Conservation (phyloP, 768 basidiomycete genomes). For the Xerocomellus intermedius region DNA sequence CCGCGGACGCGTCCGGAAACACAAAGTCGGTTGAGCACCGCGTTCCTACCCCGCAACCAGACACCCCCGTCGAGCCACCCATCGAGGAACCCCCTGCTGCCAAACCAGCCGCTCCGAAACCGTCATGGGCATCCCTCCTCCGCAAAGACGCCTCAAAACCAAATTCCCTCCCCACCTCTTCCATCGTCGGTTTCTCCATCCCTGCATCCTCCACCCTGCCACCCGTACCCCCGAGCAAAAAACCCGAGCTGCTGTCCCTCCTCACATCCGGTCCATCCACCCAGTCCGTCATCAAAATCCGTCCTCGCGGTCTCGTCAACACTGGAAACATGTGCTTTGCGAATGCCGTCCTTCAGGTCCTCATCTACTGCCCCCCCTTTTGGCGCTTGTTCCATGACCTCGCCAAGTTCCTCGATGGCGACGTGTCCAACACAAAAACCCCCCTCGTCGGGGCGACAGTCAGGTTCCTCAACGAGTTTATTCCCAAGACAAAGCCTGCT, state of each 20-base stretch:
- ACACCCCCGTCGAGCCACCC: not conserved
- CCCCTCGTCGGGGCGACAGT: constrained; percentile 69
- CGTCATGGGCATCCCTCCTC: constrained; percentile 73
- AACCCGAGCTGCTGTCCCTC: constrained; percentile 53
- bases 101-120: constrained; percentile 47
- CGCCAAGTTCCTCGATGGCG: constrained; percentile 45
- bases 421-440: constrained; percentile 34
- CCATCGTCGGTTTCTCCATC: constrained; percentile 72
- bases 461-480: constrained; percentile 78
- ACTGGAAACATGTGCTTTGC: constrained; percentile 98
- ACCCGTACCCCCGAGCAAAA: constrained; percentile 38
- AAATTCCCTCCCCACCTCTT: constrained; percentile 63
- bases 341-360: constrained; percentile 87
- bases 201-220: constrained; percentile 43
- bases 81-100: not conserved
- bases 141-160: constrained; percentile 43
- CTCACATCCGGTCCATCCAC: constrained; percentile 42
- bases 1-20: constrained; percentile 25
- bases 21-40: constrained; percentile 7
- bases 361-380: constrained; percentile 90
- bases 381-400: constrained; percentile 73
- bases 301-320: constrained; percentile 85
- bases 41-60: constrained; percentile 9
- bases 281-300: constrained; percentile 37
- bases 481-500: constrained; percentile 20